A percentile compares a stretch with the other conserved stretches of the same genome.
Evolutionary conservation across 176 grass and related monocot genomes (phyloP).

Genomic region (Thalia dealbata): DNA sequence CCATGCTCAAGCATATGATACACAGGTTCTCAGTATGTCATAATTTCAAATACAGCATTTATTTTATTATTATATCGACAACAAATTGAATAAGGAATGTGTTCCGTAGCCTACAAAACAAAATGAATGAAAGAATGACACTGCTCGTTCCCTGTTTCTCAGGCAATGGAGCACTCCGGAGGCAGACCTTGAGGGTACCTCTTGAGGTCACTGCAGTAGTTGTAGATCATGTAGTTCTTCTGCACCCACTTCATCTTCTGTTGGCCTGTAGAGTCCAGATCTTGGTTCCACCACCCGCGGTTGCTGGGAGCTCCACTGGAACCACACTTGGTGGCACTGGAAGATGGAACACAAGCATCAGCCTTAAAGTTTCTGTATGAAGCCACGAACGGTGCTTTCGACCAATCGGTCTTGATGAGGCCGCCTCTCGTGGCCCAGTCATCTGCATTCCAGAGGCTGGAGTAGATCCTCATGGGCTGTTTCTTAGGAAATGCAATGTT

Average conservation of each 20-base stretch:
- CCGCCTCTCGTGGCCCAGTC: slow-evolving; percentile 2
- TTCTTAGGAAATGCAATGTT: slow-evolving; percentile 1
- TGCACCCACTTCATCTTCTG: slow-evolving; percentile 4
- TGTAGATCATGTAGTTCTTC: slow-evolving; percentile 8
- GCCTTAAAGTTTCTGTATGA: slow-evolving; percentile 2
- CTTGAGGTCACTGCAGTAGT: background rate
- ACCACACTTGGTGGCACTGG: background rate
- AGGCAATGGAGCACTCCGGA: slow-evolving; percentile 4
- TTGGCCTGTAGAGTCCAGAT: background rate
- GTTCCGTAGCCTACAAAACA: background rate
- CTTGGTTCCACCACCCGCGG: background rate
- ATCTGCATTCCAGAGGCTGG: slow-evolving; percentile 4
- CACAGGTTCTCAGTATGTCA: no score
- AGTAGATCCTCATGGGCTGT: slow-evolving; percentile 8
- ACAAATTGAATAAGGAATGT: background rate
- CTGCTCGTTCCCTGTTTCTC: background rate
- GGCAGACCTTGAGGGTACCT: slow-evolving; percentile 6
- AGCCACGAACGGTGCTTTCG: background rate
- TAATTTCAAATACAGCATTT: no score
- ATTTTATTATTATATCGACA: background rate
- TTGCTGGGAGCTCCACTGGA: background rate
- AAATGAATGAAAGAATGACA: slow-evolving; percentile 3
- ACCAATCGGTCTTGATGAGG: background rate
- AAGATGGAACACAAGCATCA: slow-evolving; percentile 1
- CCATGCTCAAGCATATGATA: no score